A percentile compares a stretch with the other conserved stretches of the same genome.
Conservation (phyloP, 768 basidiomycete species). For the Lactarius deliciosus region DNA sequence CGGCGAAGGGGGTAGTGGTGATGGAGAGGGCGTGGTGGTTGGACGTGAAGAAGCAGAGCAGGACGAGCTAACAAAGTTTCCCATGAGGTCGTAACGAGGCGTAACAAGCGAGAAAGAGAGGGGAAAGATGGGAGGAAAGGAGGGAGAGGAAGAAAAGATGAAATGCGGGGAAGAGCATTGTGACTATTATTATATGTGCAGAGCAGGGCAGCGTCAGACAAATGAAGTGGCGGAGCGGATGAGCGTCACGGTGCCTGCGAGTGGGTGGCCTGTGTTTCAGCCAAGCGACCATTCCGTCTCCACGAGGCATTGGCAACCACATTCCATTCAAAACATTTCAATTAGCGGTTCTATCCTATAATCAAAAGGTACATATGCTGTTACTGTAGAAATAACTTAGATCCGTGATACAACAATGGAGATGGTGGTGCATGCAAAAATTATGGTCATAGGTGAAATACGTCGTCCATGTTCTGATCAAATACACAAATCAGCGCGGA, state of each 20-base stretch:
- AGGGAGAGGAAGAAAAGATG: not conserved
- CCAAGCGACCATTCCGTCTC: not conserved
- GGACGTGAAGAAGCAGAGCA: constrained; percentile 7
- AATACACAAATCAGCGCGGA: not conserved
- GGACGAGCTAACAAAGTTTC: constrained; percentile 15
- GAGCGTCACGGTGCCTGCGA: not conserved
- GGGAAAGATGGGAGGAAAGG: not conserved
- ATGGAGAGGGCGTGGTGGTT: not conserved
- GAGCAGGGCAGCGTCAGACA: not conserved
- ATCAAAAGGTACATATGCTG: not conserved
- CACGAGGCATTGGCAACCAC: not conserved
- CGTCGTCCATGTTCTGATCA: constrained; percentile 14
- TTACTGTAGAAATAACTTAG: constrained; percentile 13
- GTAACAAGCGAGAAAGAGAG: not conserved
- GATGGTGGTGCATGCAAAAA: not conserved
- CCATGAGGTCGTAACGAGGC: constrained; percentile 10
- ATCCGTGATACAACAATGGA: too few relatives aligned
- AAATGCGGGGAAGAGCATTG: constrained; percentile 18
- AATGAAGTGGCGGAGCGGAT: not conserved
- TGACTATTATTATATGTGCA: not conserved
- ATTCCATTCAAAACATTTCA: not conserved
- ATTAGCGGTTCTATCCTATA: too few relatives aligned
- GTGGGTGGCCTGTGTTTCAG: not conserved
- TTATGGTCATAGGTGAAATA: constrained; percentile 8
- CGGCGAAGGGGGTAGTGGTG: not conserved